phyloP scores from a whole-genome alignment of 768 basidiomycete species.

The Pulveroboletus ravenelii region DNA sequence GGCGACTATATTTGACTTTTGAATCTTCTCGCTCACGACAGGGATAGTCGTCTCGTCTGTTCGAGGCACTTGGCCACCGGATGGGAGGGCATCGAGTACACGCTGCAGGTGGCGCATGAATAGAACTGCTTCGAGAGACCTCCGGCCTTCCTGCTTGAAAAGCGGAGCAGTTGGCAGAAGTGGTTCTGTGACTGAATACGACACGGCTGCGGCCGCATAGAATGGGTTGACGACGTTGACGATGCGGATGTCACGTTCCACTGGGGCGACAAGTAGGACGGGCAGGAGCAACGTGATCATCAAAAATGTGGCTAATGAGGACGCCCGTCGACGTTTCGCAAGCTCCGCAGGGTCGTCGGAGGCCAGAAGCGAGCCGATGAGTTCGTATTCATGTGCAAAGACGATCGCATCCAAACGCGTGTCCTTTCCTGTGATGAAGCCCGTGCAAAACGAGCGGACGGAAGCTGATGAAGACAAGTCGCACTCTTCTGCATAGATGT shows the following conservation, averaged over 20 bases:
- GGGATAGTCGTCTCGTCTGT: constrained; percentile 30
- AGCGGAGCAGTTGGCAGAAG: constrained; percentile 28
- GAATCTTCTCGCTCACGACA: constrained; percentile 39
- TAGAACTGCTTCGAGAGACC: constrained; percentile 58
- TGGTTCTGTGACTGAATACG: constrained; percentile 30
- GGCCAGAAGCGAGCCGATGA: constrained; percentile 48
- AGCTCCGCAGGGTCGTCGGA: constrained; percentile 27
- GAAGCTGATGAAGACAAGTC: constrained; percentile 63
- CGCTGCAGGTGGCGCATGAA: constrained; percentile 79
- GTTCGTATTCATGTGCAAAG: constrained; percentile 72
- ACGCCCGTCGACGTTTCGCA: constrained; percentile 40
- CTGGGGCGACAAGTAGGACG: constrained; percentile 71
- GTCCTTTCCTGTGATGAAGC: constrained; percentile 61
- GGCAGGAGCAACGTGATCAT: constrained; percentile 78
- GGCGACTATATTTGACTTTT: constrained; percentile 72
- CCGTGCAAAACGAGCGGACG: constrained; percentile 63
- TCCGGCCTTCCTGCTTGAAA: constrained; percentile 57
- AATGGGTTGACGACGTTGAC: constrained; percentile 84
- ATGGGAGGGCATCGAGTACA: constrained; percentile 75
- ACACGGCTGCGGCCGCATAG: constrained; percentile 72
- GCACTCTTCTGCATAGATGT: constrained; percentile 77
- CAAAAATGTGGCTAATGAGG: constrained; percentile 69
- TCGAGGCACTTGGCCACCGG: constrained; percentile 47
- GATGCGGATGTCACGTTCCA: constrained; percentile 89
- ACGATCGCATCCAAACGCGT: constrained; percentile 74